Conservation (phyloP, 768 basidiomycete genomes). For the Panaeolus papilionaceus region DNA sequence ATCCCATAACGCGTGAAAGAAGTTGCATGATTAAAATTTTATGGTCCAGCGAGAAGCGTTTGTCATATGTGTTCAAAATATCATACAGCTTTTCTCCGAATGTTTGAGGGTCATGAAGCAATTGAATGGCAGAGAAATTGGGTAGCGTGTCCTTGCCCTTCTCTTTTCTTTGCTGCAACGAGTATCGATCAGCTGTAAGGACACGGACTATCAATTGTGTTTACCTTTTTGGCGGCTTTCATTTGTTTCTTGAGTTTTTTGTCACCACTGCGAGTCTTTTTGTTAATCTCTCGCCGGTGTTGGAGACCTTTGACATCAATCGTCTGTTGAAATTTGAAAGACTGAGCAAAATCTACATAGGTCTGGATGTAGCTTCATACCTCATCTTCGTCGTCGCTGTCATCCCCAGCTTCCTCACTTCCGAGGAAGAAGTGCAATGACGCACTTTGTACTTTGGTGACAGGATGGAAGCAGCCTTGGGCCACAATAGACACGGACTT, state of each 20-base stretch:
- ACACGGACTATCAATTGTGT: neutral
- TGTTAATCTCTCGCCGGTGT: conserved; percentile 92
- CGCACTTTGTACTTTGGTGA: conserved; percentile 92
- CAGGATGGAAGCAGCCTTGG: conserved; percentile 92
- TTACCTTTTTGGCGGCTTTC: conserved; percentile 77
- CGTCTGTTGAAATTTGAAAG: conserved; percentile 41
- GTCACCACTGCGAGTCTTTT: conserved; percentile 85
- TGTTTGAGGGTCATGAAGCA: conserved; percentile 93
- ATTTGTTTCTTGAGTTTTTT: conserved; percentile 79
- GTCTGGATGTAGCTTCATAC: neutral
- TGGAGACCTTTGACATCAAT: conserved; percentile 76
- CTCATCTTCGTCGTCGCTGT: conserved; percentile 73
- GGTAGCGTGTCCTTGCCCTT: conserved; percentile 40
- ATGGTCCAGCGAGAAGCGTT: conserved; percentile 95
- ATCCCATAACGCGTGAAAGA: conserved; percentile 90
- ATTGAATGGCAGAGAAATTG: conserved; percentile 93
- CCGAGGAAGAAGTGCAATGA: conserved; percentile 98
- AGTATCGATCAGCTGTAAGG: conserved; percentile 1
- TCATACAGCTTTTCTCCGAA: conserved; percentile 95
- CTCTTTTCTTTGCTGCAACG: conserved; percentile 41
- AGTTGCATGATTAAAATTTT: conserved; percentile 98
- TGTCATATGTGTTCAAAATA: conserved; percentile 83
- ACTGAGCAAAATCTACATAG: conserved; percentile 8
- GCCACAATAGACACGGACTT: conserved; percentile 94
- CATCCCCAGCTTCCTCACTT: conserved; percentile 75